Conservation (phyloP, 257 asterid species). For the Solanum etuberosum region DNA sequence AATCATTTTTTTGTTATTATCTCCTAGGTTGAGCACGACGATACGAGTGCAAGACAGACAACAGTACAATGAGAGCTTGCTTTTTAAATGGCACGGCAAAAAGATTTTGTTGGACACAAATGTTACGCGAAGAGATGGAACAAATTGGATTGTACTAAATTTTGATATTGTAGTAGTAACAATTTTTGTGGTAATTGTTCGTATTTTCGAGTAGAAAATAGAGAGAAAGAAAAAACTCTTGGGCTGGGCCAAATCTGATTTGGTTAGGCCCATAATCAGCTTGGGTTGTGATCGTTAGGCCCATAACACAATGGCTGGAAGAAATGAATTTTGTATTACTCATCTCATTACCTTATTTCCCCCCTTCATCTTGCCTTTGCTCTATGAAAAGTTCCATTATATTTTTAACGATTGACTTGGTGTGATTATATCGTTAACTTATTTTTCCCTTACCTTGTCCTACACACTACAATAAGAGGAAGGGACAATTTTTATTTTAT, state of each 20-base stretch:
- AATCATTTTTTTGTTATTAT: not conserved
- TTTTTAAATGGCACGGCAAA: not conserved
- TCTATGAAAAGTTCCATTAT: not conserved
- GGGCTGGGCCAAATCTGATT: not conserved
- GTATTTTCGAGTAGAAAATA: not conserved
- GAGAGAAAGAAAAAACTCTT: not conserved
- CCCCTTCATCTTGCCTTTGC: not conserved
- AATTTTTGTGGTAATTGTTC: not conserved
- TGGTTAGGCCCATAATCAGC: not conserved
- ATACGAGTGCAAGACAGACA: constrained; percentile 35
- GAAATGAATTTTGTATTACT: not conserved
- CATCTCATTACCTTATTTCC: not conserved
- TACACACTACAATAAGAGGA: not conserved
- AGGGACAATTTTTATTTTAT: not conserved
- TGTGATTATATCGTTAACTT: not conserved
- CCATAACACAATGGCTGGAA: not conserved
- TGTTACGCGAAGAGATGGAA: not conserved
- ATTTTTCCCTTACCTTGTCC: not conserved
- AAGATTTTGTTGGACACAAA: not conserved
- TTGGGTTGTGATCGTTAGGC: not conserved
- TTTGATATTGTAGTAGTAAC: not conserved
- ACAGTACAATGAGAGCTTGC: constrained; percentile 21
- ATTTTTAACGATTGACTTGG: too few relatives aligned
- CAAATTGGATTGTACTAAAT: not conserved
- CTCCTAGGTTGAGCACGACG: constrained; percentile 71